Evolutionary conservation across 768 basidiomycete species (phyloP).

Genomic region (Terana coerulea): DNA sequence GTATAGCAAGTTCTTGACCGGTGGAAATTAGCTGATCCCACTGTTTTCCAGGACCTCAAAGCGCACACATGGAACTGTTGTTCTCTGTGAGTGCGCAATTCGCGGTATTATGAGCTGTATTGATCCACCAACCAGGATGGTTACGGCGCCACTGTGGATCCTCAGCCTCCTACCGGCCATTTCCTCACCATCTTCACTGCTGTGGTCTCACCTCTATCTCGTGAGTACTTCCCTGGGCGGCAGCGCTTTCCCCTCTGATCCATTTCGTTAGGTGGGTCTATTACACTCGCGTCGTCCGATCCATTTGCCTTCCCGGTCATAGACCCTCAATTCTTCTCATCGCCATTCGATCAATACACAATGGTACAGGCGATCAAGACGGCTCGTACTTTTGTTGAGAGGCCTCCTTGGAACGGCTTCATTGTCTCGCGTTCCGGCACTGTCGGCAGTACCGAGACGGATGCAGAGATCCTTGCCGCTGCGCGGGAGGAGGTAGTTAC

Average conservation of each 20-base stretch:
- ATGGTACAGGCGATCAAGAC: slow-evolving; percentile 13
- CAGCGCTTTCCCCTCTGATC: background rate
- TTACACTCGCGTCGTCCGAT: slow-evolving; percentile 6
- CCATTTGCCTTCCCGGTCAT: slow-evolving; percentile 13
- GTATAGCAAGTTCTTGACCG: background rate
- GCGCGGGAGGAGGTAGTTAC: slow-evolving; percentile 21
- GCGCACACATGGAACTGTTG: background rate
- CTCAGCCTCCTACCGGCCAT: slow-evolving; percentile 6
- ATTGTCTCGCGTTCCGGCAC: slow-evolving; percentile 2
- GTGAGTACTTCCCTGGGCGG: background rate
- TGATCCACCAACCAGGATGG: too few species aligned
- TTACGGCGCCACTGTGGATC: slow-evolving; percentile 1
- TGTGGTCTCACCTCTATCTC: slow-evolving; percentile 1
- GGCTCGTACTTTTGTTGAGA: slow-evolving; percentile 3
- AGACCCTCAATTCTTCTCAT: slow-evolving; percentile 4
- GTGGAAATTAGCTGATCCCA: background rate
- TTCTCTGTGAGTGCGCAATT: too few species aligned
- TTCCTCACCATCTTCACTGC: background rate
- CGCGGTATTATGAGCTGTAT: too few species aligned
- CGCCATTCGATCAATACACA: background rate
- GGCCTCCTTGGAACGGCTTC: slow-evolving; percentile 6
- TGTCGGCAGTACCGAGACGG: slow-evolving; percentile 23
- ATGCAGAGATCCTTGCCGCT: slow-evolving; percentile 26
- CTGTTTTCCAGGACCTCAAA: background rate
- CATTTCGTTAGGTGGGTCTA: slow-evolving; percentile 5